Evolutionary conservation across 2,329 filamentous ascomycete species (phyloP).

Genomic region (Rutstroemia sp.): DNA sequence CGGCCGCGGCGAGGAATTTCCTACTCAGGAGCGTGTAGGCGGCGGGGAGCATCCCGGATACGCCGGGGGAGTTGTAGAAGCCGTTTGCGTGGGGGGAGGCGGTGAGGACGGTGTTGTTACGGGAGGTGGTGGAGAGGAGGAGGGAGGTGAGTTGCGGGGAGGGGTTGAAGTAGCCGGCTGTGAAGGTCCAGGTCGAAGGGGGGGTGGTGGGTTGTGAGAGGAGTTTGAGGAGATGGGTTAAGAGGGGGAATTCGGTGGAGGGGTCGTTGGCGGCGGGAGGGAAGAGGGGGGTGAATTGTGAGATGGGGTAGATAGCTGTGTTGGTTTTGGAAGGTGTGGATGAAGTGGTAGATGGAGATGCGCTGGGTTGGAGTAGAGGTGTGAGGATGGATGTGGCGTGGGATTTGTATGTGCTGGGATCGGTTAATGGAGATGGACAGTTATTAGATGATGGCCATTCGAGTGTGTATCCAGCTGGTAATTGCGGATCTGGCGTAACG

Average conservation of each 20-base stretch:
- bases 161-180: slow-evolving; percentile 97
- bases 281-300: slow-evolving; percentile 82
- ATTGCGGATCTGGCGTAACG: slow-evolving; percentile 53
- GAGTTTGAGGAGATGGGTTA: slow-evolving; percentile 65
- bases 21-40: slow-evolving; percentile 87
- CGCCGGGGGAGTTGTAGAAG: slow-evolving; percentile 81
- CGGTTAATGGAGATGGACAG: slow-evolving; percentile 65
- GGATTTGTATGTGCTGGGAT: slow-evolving; percentile 61
- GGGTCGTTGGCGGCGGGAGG: slow-evolving; percentile 58
- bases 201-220: slow-evolving; percentile 57
- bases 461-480: slow-evolving; percentile 50
- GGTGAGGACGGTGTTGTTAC: slow-evolving; percentile 72
- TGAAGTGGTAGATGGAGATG: slow-evolving; percentile 15
- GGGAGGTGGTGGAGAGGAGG: slow-evolving; percentile 59
- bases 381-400: slow-evolving; percentile 60
- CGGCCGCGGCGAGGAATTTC: slow-evolving; percentile 58
- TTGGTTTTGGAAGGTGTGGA: slow-evolving; percentile 30
- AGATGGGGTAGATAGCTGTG: slow-evolving; percentile 77
- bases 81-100: slow-evolving; percentile 92
- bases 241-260: slow-evolving; percentile 81
- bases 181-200: slow-evolving; percentile 85
- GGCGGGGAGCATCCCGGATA: slow-evolving; percentile 83
- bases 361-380: slow-evolving; percentile 47
- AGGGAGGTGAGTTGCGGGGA: slow-evolving; percentile 75
- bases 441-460: slow-evolving; percentile 71